Conservation (phyloP, 2,329 filamentous ascomycete species). For the Apiospora aurea region DNA sequence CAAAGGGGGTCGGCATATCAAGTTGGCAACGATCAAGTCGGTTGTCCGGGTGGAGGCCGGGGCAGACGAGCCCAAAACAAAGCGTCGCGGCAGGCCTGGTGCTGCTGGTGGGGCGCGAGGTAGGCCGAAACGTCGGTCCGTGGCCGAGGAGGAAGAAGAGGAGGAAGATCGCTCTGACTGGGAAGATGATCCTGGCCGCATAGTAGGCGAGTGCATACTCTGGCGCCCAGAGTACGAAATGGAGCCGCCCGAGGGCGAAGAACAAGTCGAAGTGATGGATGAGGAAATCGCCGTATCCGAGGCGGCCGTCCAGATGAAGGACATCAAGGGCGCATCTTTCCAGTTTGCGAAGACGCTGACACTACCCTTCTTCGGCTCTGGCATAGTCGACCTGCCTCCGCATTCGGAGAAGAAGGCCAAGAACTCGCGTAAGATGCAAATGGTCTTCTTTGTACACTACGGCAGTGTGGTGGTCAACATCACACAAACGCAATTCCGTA, state of each 20-base stretch:
- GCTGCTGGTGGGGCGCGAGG: conserved; percentile 32
- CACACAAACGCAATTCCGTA: conserved; percentile 78
- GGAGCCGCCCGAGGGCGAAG: conserved; percentile 60
- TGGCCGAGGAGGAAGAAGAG: conserved; percentile 21
- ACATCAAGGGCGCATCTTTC: conserved; percentile 74
- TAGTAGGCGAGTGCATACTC: conserved; percentile 68
- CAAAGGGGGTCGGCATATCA: conserved; percentile 54
- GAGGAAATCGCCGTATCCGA: conserved; percentile 65
- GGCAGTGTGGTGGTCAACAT: conserved; percentile 84
- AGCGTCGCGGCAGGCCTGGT: conserved; percentile 34
- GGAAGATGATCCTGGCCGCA: conserved; percentile 71
- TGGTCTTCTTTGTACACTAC: conserved; percentile 90
- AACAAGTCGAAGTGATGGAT: conserved; percentile 60
- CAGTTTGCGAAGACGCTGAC: conserved; percentile 88
- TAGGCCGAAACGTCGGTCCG: conserved; percentile 26
- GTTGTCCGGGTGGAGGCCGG: conserved; percentile 73
- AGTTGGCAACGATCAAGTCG: conserved; percentile 76
- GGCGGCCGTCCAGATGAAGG: conserved; percentile 62
- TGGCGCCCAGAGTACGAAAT: conserved; percentile 68
- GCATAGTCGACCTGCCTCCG: conserved; percentile 86
- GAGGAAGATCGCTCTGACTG: conserved; percentile 69
- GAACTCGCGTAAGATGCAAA: conserved; percentile 95
- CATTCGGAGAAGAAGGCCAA: conserved; percentile 86
- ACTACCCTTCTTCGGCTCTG: conserved; percentile 85
- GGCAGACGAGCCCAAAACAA: conserved; percentile 41